Percentiles rank a stretch among this genome's conserved stretches.
Conservation (phyloP, 106 monocot genomes). For the Alisma plantagoaquatica region DNA sequence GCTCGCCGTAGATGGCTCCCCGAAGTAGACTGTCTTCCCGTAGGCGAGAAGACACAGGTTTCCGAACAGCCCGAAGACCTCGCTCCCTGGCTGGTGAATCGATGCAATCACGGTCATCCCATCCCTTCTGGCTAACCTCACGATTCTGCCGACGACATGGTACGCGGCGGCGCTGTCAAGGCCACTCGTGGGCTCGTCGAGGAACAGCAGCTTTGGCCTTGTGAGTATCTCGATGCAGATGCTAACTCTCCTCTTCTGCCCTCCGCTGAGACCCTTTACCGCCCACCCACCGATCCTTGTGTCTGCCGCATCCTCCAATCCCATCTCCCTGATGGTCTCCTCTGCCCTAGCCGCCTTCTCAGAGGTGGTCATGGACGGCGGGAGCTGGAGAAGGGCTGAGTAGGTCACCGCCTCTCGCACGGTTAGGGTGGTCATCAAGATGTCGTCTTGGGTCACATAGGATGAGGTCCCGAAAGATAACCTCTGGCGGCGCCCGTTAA, state of each 20-base stretch:
- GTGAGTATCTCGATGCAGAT: conserved; percentile 61
- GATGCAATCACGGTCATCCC: not conserved
- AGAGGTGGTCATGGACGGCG: conserved; percentile 22
- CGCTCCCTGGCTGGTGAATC: no score
- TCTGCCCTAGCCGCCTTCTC: conserved; percentile 42
- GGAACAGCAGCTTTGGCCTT: conserved; percentile 36
- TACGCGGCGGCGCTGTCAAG: no score
- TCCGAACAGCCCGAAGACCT: not conserved
- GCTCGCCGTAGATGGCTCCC: not conserved
- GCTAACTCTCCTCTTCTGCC: no score
- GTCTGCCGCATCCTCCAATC: conserved; percentile 47
- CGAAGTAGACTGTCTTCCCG: conserved; percentile 2
- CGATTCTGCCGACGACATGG: conserved; percentile 2
- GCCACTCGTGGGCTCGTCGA: no score
- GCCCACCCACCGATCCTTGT: no score
- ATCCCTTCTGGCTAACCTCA: not conserved
- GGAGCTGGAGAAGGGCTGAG: conserved; percentile 52
- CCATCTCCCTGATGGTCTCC: conserved; percentile 51
- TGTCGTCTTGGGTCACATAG: conserved; percentile 57
- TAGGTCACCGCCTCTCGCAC: conserved; percentile 53
- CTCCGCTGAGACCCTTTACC: no score
- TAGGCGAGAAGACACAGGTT: conserved; percentile 3
- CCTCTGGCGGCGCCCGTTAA: conserved; percentile 34
- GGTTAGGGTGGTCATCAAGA: no score
- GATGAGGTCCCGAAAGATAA: conserved; percentile 53